phyloP scores from a whole-genome alignment of 1,284 basidiomycete species.

The Cryptococcus sp. region DNA sequence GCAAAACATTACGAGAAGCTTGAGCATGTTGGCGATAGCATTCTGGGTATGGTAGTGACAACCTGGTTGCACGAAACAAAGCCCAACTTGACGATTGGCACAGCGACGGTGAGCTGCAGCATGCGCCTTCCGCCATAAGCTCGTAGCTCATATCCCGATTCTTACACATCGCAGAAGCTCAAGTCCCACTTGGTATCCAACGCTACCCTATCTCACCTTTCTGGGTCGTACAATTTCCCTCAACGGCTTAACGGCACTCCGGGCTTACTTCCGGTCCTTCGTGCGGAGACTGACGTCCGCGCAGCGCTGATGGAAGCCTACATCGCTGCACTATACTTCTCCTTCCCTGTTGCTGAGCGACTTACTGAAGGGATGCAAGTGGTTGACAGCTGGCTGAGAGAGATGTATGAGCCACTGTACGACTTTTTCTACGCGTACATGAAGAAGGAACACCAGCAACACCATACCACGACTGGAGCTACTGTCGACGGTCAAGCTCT shows the following conservation, averaged over 20 bases:
- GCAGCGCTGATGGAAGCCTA: slow-evolving; percentile 50
- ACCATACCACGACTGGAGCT: slow-evolving; percentile 25
- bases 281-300: slow-evolving; percentile 44
- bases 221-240: slow-evolving; percentile 45
- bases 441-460: slow-evolving; percentile 36
- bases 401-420: slow-evolving; percentile 46
- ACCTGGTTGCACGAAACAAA: slow-evolving; percentile 46
- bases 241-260: slow-evolving; percentile 37
- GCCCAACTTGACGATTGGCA: slow-evolving; percentile 42
- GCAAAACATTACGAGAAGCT: slow-evolving; percentile 47
- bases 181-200: slow-evolving; percentile 50
- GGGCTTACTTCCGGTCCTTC: slow-evolving; percentile 34
- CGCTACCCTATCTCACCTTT: slow-evolving; percentile 46
- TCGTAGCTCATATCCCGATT: neutral
- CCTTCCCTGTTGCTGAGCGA: slow-evolving; percentile 28
- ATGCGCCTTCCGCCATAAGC: neutral
- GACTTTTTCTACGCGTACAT: slow-evolving; percentile 48
- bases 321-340: slow-evolving; percentile 47
- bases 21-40: slow-evolving; percentile 48
- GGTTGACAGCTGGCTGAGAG: slow-evolving; percentile 43
- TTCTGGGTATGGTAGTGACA: slow-evolving; percentile 49
- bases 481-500: slow-evolving; percentile 28
- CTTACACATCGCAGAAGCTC: slow-evolving; percentile 37
- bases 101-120: slow-evolving; percentile 38
- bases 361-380: slow-evolving; percentile 22